Evolutionary conservation across 2,329 filamentous ascomycete genomes (phyloP), one percentile per base, ranked within the genome.

Genomic region (Aureobasidium lini): DNA sequence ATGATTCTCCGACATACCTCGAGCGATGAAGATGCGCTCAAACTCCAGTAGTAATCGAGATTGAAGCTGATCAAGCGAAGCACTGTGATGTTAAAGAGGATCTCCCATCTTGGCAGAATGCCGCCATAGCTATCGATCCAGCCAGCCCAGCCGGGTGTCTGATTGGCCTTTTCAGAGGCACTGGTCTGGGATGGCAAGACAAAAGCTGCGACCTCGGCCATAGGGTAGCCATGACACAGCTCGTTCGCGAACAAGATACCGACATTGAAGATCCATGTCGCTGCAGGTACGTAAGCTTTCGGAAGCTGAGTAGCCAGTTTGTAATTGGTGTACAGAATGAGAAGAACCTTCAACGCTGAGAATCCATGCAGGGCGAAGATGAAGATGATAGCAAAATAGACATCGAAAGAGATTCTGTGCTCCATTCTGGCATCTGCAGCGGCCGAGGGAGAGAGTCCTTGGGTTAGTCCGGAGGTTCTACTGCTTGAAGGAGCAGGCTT

Each of bases 61-160:
- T 97, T 97, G 81, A 96, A 99, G 71, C 93, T 96, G 67, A 99
- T 91, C 49, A 97, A 79, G 5, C 94, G 86, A 59, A 99, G 77
- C 29, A 97, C 87, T 3, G 93, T 96, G 62, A 99, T 84, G 69
- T 99, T 99, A 80, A 99, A 99, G 5, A 96, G 81, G n/a, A 99
- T 86, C 71, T 97, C 90, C 94, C 94, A 99, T 61, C 93, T 83
- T 0, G 87, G 80, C 70, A 95, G 85, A n/a, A 99, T 76, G 0
- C 94, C 94, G 7, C 90, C 85, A 64, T 87, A 87, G 56, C 81
- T 79, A 73, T 99, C 94, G 15, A 97, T 76, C 77, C 83, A 88
- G 44, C 78, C 76, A 7, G 85, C 91, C 78, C 87, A 87, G 40
- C 85, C 69, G 2, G 71, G 61, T 7, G 77, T 44, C 6, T 64